phyloP scores from a whole-genome alignment of 2,329 filamentous ascomycete genomes.

The Nemania abortiva region DNA sequence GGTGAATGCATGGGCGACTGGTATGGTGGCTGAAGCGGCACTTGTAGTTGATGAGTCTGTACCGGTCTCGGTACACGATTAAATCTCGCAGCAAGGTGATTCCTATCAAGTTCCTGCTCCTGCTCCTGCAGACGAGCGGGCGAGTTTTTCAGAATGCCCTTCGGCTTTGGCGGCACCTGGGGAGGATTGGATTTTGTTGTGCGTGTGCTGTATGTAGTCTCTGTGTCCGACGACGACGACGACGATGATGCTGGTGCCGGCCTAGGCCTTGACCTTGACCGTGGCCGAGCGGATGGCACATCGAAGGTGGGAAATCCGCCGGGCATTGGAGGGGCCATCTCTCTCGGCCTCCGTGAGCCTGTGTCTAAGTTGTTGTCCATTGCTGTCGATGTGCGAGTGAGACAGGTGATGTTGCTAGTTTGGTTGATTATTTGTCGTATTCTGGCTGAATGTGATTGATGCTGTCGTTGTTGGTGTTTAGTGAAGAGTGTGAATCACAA shows the following conservation, averaged over 20 bases:
- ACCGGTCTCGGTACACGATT: conserved; percentile 45
- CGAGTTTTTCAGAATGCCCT: conserved; percentile 49
- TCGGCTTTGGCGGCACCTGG: conserved; percentile 41
- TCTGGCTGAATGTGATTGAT: conserved; percentile 42
- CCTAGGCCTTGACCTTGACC: conserved; percentile 39
- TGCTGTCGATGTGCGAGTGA: conserved; percentile 6
- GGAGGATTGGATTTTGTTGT: conserved; percentile 16
- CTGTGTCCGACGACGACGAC: conserved; percentile 36
- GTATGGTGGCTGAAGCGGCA: background rate
- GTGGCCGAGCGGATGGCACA: conserved; percentile 33
- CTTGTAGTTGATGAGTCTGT: conserved; percentile 26
- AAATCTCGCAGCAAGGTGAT: conserved; percentile 50
- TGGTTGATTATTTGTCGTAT: conserved; percentile 42
- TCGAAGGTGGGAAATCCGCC: conserved; percentile 47
- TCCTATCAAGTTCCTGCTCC: conserved; percentile 32
- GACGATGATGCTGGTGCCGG: conserved; percentile 14
- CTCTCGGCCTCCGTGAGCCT: conserved; percentile 42
- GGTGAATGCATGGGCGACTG: conserved; percentile 32
- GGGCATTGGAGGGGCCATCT: conserved; percentile 44
- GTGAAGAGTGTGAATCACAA: conserved; percentile 34
- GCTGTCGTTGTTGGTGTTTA: conserved; percentile 32
- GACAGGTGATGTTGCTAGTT: background rate
- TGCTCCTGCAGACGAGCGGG: conserved; percentile 25
- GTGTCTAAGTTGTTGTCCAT: conserved; percentile 43
- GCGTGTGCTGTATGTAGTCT: conserved; percentile 43